phyloP scores from a whole-genome alignment of 805 yeast genomes.

The Lachancea mirantina region DNA sequence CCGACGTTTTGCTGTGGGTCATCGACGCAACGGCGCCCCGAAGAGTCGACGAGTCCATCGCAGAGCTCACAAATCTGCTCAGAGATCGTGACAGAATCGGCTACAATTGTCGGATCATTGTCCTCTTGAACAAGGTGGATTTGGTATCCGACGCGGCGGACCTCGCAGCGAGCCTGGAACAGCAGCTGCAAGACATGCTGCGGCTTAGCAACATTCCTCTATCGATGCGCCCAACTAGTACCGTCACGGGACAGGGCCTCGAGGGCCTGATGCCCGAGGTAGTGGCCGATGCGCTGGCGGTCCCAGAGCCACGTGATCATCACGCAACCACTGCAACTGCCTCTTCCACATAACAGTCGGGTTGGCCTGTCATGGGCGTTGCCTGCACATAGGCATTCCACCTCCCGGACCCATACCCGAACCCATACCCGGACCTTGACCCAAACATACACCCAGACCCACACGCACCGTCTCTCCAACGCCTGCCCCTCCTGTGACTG shows the following conservation, averaged over 20 bases:
- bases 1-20: constrained; percentile 80
- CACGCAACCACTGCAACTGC: neutral
- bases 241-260: constrained; percentile 4
- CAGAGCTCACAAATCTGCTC: constrained; percentile 56
- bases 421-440: too few species aligned
- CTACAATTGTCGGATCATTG: constrained; percentile 44
- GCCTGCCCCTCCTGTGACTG: too few species aligned
- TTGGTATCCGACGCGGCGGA: constrained; percentile 29
- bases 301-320: neutral
- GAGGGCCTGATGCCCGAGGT: constrained; percentile 3
- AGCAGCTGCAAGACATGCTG: neutral
- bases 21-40: constrained; percentile 56
- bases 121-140: constrained; percentile 73
- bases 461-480: too few species aligned
- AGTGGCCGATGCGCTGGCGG: neutral
- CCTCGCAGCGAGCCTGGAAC: neutral
- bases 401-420: too few species aligned
- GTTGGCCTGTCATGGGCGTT: neutral
- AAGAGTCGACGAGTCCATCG: constrained; percentile 56
- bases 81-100: constrained; percentile 65
- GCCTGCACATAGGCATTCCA: too few species aligned
- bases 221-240: constrained; percentile 1
- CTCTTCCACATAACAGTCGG: neutral
- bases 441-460: too few species aligned
- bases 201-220: constrained; percentile 5